These are phyloP conservation scores for Albizia julibrissin DNA, from an alignment of 306 rosid genomes.

Conservation along the genomic window DNA sequence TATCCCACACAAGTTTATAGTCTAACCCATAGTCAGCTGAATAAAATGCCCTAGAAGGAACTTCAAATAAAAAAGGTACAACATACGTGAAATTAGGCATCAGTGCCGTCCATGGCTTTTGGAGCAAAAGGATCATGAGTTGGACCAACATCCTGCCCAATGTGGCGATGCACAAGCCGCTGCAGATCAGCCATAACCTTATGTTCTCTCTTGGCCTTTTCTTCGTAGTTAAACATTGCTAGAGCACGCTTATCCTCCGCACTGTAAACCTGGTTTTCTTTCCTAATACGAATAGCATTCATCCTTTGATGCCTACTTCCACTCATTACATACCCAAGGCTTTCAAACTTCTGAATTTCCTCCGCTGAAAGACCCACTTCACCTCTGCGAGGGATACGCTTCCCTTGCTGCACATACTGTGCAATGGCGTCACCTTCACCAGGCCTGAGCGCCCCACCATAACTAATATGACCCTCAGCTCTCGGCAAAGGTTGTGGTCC, in stretches of 20 bases:
- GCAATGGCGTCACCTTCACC: constrained; percentile 99
- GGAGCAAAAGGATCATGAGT: constrained; percentile 81
- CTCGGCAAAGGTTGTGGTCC: constrained; percentile 94
- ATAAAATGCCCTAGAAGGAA: background rate
- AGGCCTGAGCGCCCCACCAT: constrained; percentile 98
- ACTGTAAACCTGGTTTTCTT: constrained; percentile 98
- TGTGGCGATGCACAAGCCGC: constrained; percentile 92
- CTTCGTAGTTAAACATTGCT: constrained; percentile 96
- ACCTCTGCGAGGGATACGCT: constrained; percentile 96
- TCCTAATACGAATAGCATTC: constrained; percentile 97
- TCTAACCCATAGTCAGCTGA: constrained; percentile 17
- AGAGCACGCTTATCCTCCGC: constrained; percentile 97
- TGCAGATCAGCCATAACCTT: constrained; percentile 99
- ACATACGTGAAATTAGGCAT: constrained; percentile 51
- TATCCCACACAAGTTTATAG: background rate
- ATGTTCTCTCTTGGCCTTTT: constrained; percentile 89
- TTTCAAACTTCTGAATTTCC: constrained; percentile 85
- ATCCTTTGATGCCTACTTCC: constrained; percentile 99
- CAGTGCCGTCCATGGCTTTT: constrained; percentile 56
- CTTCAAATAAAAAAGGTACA: constrained; percentile 10
- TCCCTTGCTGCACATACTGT: constrained; percentile 96
- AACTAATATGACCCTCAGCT: constrained; percentile 97
- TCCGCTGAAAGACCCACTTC: constrained; percentile 98
- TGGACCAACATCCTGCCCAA: constrained; percentile 98
- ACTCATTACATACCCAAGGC: constrained; percentile 94